Conservation (phyloP, 345 rosid genomes). For the Kandelia obovata region DNA sequence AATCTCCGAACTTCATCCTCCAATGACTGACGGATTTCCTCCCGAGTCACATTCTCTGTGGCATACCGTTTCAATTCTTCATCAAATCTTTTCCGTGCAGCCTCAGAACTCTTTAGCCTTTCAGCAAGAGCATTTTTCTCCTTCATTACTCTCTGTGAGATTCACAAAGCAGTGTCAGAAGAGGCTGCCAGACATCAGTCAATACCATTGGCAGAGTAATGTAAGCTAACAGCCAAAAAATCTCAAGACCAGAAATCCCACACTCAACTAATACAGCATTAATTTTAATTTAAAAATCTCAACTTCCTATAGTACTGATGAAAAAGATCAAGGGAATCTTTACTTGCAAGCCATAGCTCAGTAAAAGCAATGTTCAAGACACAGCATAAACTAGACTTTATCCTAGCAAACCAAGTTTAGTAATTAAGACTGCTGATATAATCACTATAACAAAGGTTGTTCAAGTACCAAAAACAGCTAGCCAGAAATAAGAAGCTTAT, state of each 20-base stretch:
- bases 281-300: neutral
- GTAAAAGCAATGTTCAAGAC: neutral
- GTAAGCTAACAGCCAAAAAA: conserved; percentile 2
- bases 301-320: neutral
- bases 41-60: conserved; percentile 77
- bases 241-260: neutral
- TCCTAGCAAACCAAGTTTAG: neutral
- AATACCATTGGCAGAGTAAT: neutral
- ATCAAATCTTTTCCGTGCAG: conserved; percentile 87
- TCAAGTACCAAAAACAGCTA: neutral
- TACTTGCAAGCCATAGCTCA: neutral
- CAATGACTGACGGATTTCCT: conserved; percentile 81
- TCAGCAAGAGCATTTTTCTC: conserved; percentile 93
- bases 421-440: too few species aligned
- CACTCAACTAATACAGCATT: too few species aligned
- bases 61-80: conserved; percentile 84
- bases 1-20: conserved; percentile 84
- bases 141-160: conserved; percentile 74
- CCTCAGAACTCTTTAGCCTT: conserved; percentile 80
- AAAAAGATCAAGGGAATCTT: neutral
- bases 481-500: neutral
- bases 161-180: conserved; percentile 24
- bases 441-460: neutral
- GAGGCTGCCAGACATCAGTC: conserved; percentile 1
- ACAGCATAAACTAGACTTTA: neutral